Evolutionary conservation across 208 protist genomes (phyloP).

Genomic region (Wallacemonas sp.): DNA sequence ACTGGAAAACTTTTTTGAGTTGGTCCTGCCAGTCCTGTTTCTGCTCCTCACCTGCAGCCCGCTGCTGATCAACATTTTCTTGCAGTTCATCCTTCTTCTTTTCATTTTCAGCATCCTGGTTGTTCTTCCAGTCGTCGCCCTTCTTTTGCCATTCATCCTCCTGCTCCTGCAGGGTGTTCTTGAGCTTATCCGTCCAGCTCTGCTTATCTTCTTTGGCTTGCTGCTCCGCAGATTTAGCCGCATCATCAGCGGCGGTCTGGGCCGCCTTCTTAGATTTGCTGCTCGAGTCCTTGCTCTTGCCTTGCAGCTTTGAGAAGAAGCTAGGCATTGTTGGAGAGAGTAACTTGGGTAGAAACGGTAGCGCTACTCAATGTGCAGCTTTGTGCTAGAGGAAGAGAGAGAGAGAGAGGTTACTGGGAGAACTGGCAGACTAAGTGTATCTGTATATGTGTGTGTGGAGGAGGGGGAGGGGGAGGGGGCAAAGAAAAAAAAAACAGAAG

Average conservation of each 20-base stretch:
- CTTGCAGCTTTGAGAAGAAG: slow-evolving; percentile 3
- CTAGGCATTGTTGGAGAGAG: neutral
- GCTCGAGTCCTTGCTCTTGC: slow-evolving; percentile 9
- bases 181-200: neutral
- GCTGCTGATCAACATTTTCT: neutral
- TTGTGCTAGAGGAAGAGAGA: slow-evolving; percentile 11
- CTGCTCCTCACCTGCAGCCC: neutral
- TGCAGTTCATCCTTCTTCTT: slow-evolving; percentile 7
- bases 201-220: slow-evolving; percentile 11
- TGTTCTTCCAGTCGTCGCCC: no score
- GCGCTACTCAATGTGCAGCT: no score
- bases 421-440: no score
- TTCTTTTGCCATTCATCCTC: neutral
- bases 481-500: no score
- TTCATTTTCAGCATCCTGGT: slow-evolving; percentile 7
- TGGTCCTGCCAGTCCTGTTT: neutral
- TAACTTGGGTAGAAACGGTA: neutral
- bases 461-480: no score
- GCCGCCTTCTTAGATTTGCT: slow-evolving; percentile 13
- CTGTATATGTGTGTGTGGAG: no score
- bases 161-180: neutral
- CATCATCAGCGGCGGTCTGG: neutral
- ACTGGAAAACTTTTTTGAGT: no score
- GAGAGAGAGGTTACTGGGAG: neutral
- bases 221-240: neutral